Conservation (phyloP, 306 rosid genomes). For the Chamaecrista fasciculata region DNA sequence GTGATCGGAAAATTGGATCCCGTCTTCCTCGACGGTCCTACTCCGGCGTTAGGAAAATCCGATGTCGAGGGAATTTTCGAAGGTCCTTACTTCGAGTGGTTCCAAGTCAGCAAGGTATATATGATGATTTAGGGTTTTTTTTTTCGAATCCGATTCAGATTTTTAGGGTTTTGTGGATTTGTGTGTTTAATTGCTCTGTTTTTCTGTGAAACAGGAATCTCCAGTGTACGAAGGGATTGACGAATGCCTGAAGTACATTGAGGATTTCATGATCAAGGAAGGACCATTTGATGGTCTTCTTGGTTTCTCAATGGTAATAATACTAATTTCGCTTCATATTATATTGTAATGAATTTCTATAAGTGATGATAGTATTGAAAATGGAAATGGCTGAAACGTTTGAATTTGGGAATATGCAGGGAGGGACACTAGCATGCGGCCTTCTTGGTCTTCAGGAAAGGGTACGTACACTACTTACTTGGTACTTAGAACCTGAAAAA, state of each 20-base stretch:
- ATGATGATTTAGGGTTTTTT: no score
- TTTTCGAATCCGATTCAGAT: no score
- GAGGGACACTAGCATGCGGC: no score
- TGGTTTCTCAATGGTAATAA: slow-evolving; percentile 79
- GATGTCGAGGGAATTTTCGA: slow-evolving; percentile 81
- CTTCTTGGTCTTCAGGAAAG: no score
- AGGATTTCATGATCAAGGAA: slow-evolving; percentile 62
- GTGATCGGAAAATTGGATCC: slow-evolving; percentile 55
- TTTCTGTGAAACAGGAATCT: slow-evolving; percentile 47
- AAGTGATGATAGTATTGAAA: no score
- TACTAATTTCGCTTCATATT: no score
- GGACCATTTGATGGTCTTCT: slow-evolving; percentile 92
- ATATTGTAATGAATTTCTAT: no score
- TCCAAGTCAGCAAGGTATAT: slow-evolving; percentile 78
- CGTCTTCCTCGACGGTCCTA: slow-evolving; percentile 63
- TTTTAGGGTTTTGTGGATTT: neutral
- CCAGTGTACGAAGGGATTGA: slow-evolving; percentile 58
- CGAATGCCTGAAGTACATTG: slow-evolving; percentile 57
- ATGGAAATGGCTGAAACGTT: no score
- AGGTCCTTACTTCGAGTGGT: slow-evolving; percentile 95
- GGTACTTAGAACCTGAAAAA: no score
- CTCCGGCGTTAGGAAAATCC: slow-evolving; percentile 73
- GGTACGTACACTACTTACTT: no score
- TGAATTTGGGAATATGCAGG: no score
- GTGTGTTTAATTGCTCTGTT: no score